These are phyloP conservation scores for Pseudogymnoascus sp. DNA, from an alignment of 2,329 filamentous ascomycete species.

Conservation along the genomic window DNA sequence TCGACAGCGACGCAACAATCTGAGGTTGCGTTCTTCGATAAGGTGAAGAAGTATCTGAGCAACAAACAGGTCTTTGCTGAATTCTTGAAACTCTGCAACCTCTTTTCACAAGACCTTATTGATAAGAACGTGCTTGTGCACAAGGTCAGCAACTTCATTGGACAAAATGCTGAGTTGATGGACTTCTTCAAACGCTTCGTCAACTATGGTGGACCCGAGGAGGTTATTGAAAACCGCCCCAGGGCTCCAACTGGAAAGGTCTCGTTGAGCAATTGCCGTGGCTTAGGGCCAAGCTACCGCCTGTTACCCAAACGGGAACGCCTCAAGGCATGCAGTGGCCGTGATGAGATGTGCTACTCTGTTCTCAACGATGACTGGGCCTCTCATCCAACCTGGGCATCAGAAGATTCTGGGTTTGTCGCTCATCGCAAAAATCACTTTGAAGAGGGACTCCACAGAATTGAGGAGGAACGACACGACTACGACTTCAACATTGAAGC, in stretches of 20 bases:
- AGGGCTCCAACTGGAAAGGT: constrained; percentile 69
- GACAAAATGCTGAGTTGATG: constrained; percentile 81
- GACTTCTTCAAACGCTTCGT: constrained; percentile 81
- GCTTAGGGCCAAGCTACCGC: constrained; percentile 91
- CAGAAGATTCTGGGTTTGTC: constrained; percentile 94
- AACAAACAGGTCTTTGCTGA: constrained; percentile 91
- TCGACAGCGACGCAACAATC: constrained; percentile 69
- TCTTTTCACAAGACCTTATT: constrained; percentile 89
- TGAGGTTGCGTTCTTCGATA: constrained; percentile 88
- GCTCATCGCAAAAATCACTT: constrained; percentile 94
- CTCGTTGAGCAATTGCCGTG: constrained; percentile 90
- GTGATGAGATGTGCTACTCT: constrained; percentile 86
- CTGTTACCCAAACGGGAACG: constrained; percentile 85
- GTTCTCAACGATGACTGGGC: constrained; percentile 98
- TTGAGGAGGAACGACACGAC: constrained; percentile 96
- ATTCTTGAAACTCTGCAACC: constrained; percentile 92
- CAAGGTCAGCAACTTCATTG: constrained; percentile 78
- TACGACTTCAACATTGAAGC: constrained; percentile 98
- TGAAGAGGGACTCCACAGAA: constrained; percentile 88
- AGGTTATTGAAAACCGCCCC: constrained; percentile 69
- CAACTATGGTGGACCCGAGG: constrained; percentile 65
- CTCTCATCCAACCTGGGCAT: constrained; percentile 97
- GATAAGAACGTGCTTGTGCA: constrained; percentile 74
- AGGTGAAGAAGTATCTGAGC: constrained; percentile 89
- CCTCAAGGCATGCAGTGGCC: constrained; percentile 83